Base-by-base conservation (phyloP, 257 asterid species). In the Verbascum thapsus region DNA sequence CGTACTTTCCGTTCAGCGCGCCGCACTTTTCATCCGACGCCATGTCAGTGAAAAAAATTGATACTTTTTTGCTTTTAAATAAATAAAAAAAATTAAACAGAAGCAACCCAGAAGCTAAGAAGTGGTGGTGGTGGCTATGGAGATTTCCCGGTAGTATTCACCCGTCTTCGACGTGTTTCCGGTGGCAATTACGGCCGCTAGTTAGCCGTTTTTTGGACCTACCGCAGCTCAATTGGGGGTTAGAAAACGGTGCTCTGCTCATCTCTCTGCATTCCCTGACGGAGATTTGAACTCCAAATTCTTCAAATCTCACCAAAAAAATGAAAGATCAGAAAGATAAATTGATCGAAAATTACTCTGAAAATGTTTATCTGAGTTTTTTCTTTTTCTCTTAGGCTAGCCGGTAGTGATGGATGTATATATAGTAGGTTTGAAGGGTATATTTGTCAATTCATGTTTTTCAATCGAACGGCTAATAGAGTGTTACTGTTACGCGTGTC, bases 91-190 rank as follows among this genome's bases (percentile, higher is more conserved):
- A 30, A 51, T 16, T 10, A 34, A n/a, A 58, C 9, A 8, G 39
- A 63, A 39, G 37, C n/a, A n/a, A n/a, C n/a, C n/a, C n/a, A n/a
- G n/a, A n/a, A n/a, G n/a, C n/a, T n/a, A n/a, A n/a, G n/a, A n/a
- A n/a, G 50, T 23, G 52, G 47, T 15, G 70, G 42, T 12, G 66
- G 45, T 37, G 44, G 66, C 10, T 26, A 52, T 50, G 11, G 9
- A 0, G 42, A 12, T 2, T n/a, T n/a, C n/a, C n/a, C n/a, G 22
- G 13, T 23, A 65, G 70, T 12, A n/a, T 70, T 90, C 95, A 90
- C 86, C 97, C 97, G 95, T 90, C 97, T 57, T 87, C 96, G 3
- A 90, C 95, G 94, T 90, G 88, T 72, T 90, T 90, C 72, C 98
- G 95, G 80, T 88, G 98, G 61, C 96, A 88, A 59, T 75, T 88